A percentile compares a stretch with the other conserved stretches of the same genome.
Conservation (phyloP, 768 basidiomycete genomes). For the Hebeloma cylindrosporum region DNA sequence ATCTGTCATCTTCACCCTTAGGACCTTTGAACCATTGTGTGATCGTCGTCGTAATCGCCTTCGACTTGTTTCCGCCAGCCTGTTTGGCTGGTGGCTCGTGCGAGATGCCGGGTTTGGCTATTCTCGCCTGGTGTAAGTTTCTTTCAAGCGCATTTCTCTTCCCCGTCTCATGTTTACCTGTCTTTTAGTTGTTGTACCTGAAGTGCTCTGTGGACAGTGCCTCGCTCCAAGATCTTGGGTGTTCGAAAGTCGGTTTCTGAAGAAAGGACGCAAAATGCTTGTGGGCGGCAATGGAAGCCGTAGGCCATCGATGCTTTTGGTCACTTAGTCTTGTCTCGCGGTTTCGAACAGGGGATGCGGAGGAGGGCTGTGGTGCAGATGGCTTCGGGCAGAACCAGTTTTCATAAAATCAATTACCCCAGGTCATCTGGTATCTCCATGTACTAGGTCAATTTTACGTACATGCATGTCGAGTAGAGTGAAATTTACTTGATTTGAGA, state of each 20-base stretch:
- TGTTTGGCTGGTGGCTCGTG: slow-evolving; percentile 7
- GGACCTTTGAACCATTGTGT: slow-evolving; percentile 5
- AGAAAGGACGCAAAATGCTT: slow-evolving; percentile 14
- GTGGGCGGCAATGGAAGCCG: slow-evolving; percentile 7
- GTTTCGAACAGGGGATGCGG: slow-evolving; percentile 6
- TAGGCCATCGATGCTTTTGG: slow-evolving; percentile 11
- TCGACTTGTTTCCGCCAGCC: slow-evolving; percentile 5
- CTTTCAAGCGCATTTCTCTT: background rate
- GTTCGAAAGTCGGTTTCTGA: slow-evolving; percentile 8
- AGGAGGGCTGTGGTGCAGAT: slow-evolving; percentile 10
- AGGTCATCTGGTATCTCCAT: slow-evolving; percentile 25
- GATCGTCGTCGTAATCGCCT: slow-evolving; percentile 10
- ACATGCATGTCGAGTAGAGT: slow-evolving; percentile 21
- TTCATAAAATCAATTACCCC: slow-evolving; percentile 27
- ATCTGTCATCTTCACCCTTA: background rate
- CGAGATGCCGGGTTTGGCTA: slow-evolving; percentile 7
- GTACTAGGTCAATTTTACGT: slow-evolving; percentile 26
- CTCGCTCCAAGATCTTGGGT: slow-evolving; percentile 5
- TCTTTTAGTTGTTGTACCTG: slow-evolving; percentile 3
- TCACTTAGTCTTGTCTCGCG: slow-evolving; percentile 15
- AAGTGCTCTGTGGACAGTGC: background rate
- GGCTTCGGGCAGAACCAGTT: slow-evolving; percentile 8
- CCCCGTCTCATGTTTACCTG: background rate
- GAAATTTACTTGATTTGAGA: slow-evolving; percentile 25
- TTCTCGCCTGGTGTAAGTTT: slow-evolving; percentile 12